Percentiles rank a stretch among this genome's conserved stretches.
Evolutionary conservation across 148 eudicot species (phyloP).

Genomic region (Hydrangea macrophylla): DNA sequence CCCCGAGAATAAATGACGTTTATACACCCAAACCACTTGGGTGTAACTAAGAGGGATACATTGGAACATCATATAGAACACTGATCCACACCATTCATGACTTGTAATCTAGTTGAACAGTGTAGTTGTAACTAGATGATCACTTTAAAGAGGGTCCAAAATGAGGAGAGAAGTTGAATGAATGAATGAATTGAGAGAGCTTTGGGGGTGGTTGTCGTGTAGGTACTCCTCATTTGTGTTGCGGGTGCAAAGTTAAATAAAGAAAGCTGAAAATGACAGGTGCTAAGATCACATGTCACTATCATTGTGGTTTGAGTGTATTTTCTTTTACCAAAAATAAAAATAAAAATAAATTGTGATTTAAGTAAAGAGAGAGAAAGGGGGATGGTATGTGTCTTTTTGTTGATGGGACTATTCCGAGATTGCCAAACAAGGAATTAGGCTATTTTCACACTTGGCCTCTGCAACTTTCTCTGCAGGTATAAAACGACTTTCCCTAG

Average conservation of each 20-base stretch:
- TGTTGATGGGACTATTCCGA: constrained; percentile 54
- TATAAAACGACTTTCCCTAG: constrained; percentile 41
- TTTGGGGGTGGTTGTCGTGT: not conserved
- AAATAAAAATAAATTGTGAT: too few relatives aligned
- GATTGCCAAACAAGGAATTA: constrained; percentile 47
- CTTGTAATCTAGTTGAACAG: not conserved
- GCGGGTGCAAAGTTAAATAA: constrained; percentile 20
- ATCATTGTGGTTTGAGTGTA: constrained; percentile 30
- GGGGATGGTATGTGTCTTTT: constrained; percentile 14
- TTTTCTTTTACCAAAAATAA: too few relatives aligned
- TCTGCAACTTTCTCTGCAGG: constrained; percentile 50
- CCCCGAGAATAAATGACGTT: too few relatives aligned
- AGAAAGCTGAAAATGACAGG: constrained; percentile 33
- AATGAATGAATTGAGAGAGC: not conserved
- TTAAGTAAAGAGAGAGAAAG: too few relatives aligned
- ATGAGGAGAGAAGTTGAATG: not conserved
- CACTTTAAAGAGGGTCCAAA: not conserved
- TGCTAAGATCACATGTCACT: constrained; percentile 31
- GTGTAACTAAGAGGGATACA: too few relatives aligned
- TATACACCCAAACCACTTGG: too few relatives aligned
- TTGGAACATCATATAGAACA: too few relatives aligned
- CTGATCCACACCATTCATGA: not conserved
- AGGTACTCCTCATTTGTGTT: constrained; percentile 7
- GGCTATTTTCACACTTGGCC: constrained; percentile 35
- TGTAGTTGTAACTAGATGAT: not conserved